Conservation (phyloP, 768 basidiomycete species). For the Russula brevipes region DNA sequence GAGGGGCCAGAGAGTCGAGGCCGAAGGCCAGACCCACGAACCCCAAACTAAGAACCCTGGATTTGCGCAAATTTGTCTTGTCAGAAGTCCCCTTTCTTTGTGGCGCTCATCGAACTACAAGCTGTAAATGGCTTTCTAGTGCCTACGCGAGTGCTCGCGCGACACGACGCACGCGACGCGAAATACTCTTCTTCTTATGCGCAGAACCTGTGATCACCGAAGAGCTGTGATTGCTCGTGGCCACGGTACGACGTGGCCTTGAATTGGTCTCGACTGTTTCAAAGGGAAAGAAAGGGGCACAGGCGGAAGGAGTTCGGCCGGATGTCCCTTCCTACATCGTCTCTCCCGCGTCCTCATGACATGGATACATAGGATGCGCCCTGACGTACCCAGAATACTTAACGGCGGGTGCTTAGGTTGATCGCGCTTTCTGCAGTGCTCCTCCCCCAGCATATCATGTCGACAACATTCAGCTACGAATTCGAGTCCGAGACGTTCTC, state of each 20-base stretch:
- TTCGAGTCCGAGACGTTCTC: constrained; percentile 55
- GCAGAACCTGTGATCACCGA: not conserved
- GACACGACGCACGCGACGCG: not conserved
- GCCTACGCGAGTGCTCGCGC: not conserved
- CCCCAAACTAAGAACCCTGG: not conserved
- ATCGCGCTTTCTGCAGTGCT: too few species aligned
- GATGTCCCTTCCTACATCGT: not conserved
- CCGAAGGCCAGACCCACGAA: not conserved
- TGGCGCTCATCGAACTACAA: not conserved
- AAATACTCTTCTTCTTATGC: not conserved
- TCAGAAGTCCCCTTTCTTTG: not conserved
- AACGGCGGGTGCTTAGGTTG: constrained; percentile 44
- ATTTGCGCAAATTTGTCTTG: not conserved
- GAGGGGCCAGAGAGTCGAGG: not conserved
- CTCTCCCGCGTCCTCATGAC: constrained; percentile 5
- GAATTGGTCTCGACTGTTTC: not conserved
- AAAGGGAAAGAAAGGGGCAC: not conserved
- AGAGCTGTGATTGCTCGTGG: not conserved
- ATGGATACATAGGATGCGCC: constrained; percentile 3
- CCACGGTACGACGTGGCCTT: not conserved
- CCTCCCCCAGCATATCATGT: too few species aligned
- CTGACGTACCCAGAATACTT: constrained; percentile 39
- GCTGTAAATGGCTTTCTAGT: not conserved
- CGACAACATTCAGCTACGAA: constrained; percentile 39
- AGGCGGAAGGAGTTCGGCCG: not conserved